Evolutionary conservation across 2,329 filamentous ascomycete species (phyloP).

Genomic region (Huntiella savannae): DNA sequence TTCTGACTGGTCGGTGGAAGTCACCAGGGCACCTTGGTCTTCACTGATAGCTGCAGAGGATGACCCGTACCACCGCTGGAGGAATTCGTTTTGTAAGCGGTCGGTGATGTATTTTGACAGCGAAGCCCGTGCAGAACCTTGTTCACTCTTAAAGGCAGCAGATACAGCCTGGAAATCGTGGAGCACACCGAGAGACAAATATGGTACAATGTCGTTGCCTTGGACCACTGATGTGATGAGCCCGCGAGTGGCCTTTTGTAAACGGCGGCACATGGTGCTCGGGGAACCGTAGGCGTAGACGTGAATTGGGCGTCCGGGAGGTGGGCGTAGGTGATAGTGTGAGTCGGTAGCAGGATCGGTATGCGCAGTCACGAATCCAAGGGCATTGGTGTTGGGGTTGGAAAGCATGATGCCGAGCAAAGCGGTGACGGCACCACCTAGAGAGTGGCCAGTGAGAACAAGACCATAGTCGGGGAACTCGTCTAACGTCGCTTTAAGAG

Average conservation of each 20-base stretch:
- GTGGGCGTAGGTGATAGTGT: constrained; percentile 19
- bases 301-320: constrained; percentile 51
- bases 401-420: constrained; percentile 53
- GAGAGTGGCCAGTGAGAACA: constrained; percentile 49
- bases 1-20: constrained; percentile 29
- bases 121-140: constrained; percentile 45
- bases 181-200: constrained; percentile 51
- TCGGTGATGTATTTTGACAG: constrained; percentile 48
- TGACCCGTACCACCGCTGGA: constrained; percentile 39
- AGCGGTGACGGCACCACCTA: constrained; percentile 51
- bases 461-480: constrained; percentile 52
- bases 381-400: constrained; percentile 31
- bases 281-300: constrained; percentile 65
- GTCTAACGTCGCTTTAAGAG: constrained; percentile 44
- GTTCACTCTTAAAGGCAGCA: constrained; percentile 53
- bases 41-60: constrained; percentile 16
- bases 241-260: constrained; percentile 51
- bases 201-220: constrained; percentile 54
- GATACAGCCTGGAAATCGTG: constrained; percentile 58
- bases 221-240: constrained; percentile 59
- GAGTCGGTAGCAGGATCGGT: constrained; percentile 17
- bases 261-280: constrained; percentile 48
- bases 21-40: constrained; percentile 20
- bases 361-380: constrained; percentile 43
- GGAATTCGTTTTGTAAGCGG: constrained; percentile 40